Evolutionary conservation across 768 basidiomycete genomes (phyloP).

Genomic region (Suillus subaureus): DNA sequence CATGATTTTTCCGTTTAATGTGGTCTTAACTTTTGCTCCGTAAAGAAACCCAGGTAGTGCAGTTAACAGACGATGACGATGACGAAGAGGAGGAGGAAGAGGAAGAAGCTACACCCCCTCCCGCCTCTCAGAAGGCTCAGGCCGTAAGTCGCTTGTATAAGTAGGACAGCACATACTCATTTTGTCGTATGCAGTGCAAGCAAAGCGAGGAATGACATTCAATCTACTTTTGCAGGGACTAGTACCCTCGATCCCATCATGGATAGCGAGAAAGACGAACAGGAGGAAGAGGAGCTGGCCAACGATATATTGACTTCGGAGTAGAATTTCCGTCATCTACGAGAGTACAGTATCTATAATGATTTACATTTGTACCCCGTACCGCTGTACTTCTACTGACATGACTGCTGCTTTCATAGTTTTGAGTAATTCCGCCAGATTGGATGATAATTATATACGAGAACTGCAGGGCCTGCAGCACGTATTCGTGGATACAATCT

Average conservation of each 20-base stretch:
- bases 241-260: slow-evolving; percentile 50
- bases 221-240: slow-evolving; percentile 19
- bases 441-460: too few relatives aligned
- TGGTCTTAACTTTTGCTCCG: slow-evolving; percentile 22
- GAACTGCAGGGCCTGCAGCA: too few relatives aligned
- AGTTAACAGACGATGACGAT: slow-evolving; percentile 23
- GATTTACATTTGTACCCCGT: neutral
- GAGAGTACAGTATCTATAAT: slow-evolving; percentile 4
- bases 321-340: neutral
- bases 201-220: slow-evolving; percentile 16
- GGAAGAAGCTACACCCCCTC: slow-evolving; percentile 41
- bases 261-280: slow-evolving; percentile 54
- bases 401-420: neutral
- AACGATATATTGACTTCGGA: slow-evolving; percentile 43
- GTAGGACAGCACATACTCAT: slow-evolving; percentile 1
- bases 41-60: slow-evolving; percentile 38
- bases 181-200: slow-evolving; percentile 18
- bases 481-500: too few relatives aligned
- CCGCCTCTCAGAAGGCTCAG: slow-evolving; percentile 16
- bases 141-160: slow-evolving; percentile 15
- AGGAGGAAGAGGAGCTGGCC: slow-evolving; percentile 42
- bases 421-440: too few relatives aligned
- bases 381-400: neutral
- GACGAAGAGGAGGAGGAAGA: slow-evolving; percentile 45
- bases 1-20: neutral